Percentiles rank a stretch among this genome's conserved stretches.
These are phyloP conservation scores for Petunia secreta DNA, from an alignment of 257 asterid genomes.

Conservation along the genomic window DNA sequence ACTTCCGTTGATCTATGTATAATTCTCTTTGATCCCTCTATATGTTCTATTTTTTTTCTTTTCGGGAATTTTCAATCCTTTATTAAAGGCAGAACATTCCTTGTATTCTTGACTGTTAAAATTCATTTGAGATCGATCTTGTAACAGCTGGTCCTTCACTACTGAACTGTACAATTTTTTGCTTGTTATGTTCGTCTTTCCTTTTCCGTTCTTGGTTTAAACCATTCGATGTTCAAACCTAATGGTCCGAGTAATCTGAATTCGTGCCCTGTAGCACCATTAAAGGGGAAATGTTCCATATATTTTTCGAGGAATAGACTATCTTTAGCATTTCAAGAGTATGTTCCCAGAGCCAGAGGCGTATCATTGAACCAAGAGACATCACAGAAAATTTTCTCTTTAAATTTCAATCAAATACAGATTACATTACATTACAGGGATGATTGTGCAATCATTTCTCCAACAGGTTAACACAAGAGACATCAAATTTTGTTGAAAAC, in stretches of 20 bases:
- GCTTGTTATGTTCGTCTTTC: too few species aligned
- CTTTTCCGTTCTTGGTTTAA: too few species aligned
- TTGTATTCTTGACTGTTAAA: background rate
- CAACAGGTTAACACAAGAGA: background rate
- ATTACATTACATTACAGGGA: background rate
- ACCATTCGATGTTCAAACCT: too few species aligned
- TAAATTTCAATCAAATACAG: background rate
- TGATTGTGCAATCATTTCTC: background rate
- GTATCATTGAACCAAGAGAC: background rate
- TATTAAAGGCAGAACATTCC: background rate
- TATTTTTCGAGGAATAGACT: too few species aligned
- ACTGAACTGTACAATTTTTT: background rate
- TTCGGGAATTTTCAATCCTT: background rate
- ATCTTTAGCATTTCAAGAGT: background rate
- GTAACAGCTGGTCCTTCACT: background rate
- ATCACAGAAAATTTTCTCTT: background rate
- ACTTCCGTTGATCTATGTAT: conserved; percentile 51
- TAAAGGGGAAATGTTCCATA: too few species aligned
- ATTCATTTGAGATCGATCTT: background rate
- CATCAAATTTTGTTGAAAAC: conserved; percentile 5
- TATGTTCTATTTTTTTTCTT: background rate
- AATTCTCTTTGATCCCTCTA: too few species aligned
- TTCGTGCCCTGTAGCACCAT: too few species aligned
- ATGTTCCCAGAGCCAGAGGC: background rate
- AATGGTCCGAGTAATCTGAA: too few species aligned